Percentiles rank a stretch among this genome's conserved stretches.
phyloP scores from a whole-genome alignment of 129 eudicot genomes.

The Artemisia argyi region DNA sequence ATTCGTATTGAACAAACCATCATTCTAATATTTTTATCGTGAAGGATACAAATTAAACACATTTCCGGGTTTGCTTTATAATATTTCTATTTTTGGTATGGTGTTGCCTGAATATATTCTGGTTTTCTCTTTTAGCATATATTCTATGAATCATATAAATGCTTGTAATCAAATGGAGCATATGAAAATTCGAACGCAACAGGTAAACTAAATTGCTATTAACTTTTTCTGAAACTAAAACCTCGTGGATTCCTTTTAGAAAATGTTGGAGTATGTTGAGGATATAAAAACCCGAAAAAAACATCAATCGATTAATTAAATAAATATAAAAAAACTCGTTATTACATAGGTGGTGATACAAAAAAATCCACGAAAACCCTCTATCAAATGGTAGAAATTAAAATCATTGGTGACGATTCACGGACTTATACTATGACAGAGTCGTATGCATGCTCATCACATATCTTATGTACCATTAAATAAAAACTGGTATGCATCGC shows the following conservation, averaged over 20 bases:
- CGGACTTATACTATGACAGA: no score
- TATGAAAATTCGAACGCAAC: slow-evolving; percentile 6
- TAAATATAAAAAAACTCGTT: no score
- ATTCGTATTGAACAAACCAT: neutral
- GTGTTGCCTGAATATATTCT: slow-evolving; percentile 19
- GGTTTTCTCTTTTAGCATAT: slow-evolving; percentile 15
- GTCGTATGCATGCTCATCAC: no score
- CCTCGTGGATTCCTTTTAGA: no score
- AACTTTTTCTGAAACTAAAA: neutral
- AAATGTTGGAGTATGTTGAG: no score
- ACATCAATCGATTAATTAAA: no score
- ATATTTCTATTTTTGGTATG: slow-evolving; percentile 4
- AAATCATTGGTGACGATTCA: neutral
- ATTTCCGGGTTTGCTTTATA: slow-evolving; percentile 10
- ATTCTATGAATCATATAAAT: slow-evolving; percentile 6
- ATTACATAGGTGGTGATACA: no score
- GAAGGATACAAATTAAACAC: neutral
- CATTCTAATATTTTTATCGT: neutral
- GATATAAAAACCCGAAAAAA: no score
- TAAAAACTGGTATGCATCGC: no score
- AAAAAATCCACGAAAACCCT: no score
- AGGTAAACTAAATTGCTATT: neutral
- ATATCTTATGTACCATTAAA: no score
- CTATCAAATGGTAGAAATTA: neutral
- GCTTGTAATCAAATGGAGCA: neutral